phyloP scores from a whole-genome alignment of 768 basidiomycete species.

The Lyophyllum shimeji region DNA sequence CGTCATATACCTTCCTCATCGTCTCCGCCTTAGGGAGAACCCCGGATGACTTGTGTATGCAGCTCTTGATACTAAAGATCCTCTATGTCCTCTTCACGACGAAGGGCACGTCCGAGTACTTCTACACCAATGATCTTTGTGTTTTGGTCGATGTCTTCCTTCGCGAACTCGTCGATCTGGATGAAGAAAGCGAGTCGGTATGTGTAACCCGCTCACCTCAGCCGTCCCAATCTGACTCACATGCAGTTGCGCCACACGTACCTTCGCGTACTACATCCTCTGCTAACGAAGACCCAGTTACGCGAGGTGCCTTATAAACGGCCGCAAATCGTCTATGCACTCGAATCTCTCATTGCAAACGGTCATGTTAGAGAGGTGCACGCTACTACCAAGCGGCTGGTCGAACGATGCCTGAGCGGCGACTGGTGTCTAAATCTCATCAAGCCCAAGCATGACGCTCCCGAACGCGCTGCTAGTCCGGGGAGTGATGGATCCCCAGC shows the following conservation, averaged over 20 bases:
- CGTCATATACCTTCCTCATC: not conserved
- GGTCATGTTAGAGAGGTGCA: slow-evolving; percentile 78
- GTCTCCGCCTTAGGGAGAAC: slow-evolving; percentile 59
- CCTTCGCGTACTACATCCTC: slow-evolving; percentile 92
- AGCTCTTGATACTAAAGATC: slow-evolving; percentile 90
- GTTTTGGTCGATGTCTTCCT: slow-evolving; percentile 97
- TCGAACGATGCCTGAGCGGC: slow-evolving; percentile 85
- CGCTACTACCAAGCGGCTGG: slow-evolving; percentile 86
- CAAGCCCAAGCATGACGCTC: slow-evolving; percentile 30
- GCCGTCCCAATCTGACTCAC: not conserved
- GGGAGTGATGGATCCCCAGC: slow-evolving; percentile 42
- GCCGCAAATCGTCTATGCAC: slow-evolving; percentile 77
- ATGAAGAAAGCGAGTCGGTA: slow-evolving; percentile 92
- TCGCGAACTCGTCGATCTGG: slow-evolving; percentile 88
- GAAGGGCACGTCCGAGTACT: slow-evolving; percentile 89
- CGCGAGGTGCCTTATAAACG: slow-evolving; percentile 87
- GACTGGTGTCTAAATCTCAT: slow-evolving; percentile 82
- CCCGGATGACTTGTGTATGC: slow-evolving; percentile 92
- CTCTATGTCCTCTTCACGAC: slow-evolving; percentile 95
- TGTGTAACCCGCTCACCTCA: slow-evolving; percentile 11
- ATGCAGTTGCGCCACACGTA: slow-evolving; percentile 89
- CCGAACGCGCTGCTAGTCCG: slow-evolving; percentile 31
- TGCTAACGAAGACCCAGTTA: slow-evolving; percentile 92
- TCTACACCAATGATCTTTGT: slow-evolving; percentile 96
- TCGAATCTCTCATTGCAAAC: slow-evolving; percentile 77